phyloP scores from a whole-genome alignment of 2,329 filamentous ascomycete genomes.

The Exserohilum turcica region DNA sequence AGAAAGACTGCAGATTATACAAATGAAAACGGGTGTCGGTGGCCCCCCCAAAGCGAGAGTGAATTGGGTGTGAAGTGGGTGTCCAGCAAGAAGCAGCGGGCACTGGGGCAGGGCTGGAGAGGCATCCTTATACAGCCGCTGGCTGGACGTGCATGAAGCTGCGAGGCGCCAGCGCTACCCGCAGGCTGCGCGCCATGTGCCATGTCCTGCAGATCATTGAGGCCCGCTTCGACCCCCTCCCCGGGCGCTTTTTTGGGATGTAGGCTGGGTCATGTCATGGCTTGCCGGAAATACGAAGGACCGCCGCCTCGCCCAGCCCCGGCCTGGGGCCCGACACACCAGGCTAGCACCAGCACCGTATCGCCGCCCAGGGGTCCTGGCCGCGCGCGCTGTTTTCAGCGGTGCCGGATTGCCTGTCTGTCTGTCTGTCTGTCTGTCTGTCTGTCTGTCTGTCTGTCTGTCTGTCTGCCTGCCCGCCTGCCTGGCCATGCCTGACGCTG shows the following conservation, averaged over 20 bases:
- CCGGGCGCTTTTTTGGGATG: too few species aligned
- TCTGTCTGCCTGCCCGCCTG: too few species aligned
- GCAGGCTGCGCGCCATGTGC: constrained; percentile 5
- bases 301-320: constrained; percentile 2
- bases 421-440: too few species aligned
- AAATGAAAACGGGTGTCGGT: constrained; percentile 16
- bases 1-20: neutral
- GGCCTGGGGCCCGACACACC: too few species aligned
- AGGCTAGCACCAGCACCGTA: too few species aligned
- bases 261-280: too few species aligned
- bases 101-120: neutral
- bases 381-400: constrained; percentile 6
- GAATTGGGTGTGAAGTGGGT: constrained; percentile 7
- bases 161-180: neutral
- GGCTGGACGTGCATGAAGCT: constrained; percentile 11
- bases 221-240: neutral
- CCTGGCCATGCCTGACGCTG: too few species aligned
- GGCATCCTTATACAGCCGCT: constrained; percentile 22
- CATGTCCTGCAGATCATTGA: constrained; percentile 12
- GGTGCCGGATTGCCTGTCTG: constrained; percentile 12
- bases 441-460: too few species aligned
- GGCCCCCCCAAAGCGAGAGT: constrained; percentile 8
- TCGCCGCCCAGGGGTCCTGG: too few species aligned
- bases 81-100: constrained; percentile 6
- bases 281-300: constrained; percentile 20